These are phyloP conservation scores for Naganishia vaughanmartiniae DNA, from an alignment of 768 basidiomycete species.

Conservation along the genomic window DNA sequence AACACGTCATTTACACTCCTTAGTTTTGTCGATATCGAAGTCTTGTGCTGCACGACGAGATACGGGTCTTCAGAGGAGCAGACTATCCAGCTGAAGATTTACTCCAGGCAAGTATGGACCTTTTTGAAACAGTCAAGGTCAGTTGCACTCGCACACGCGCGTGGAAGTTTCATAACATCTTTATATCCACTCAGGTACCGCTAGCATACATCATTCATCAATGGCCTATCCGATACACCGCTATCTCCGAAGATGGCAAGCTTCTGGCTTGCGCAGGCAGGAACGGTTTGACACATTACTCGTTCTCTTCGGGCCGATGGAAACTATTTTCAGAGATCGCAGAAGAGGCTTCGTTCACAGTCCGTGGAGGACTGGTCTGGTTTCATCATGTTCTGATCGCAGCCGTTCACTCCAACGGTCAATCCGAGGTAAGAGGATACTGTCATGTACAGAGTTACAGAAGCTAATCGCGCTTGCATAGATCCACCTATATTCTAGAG, in stretches of 20 bases:
- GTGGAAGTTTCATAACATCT: background rate
- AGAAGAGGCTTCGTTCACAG: constrained; percentile 81
- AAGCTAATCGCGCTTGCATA: constrained; percentile 50
- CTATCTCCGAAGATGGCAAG: constrained; percentile 82
- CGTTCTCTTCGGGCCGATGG: constrained; percentile 90
- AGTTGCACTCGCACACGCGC: constrained; percentile 21
- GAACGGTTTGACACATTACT: constrained; percentile 87
- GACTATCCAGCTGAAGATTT: constrained; percentile 93
- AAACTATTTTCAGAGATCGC: constrained; percentile 75
- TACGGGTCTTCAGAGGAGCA: constrained; percentile 87
- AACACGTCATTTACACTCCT: background rate
- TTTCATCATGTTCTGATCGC: constrained; percentile 92
- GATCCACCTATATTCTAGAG: constrained; percentile 92
- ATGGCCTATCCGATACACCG: constrained; percentile 91
- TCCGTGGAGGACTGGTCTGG: constrained; percentile 91
- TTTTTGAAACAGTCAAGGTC: constrained; percentile 96
- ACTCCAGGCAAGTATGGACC: constrained; percentile 95
- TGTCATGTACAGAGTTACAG: background rate
- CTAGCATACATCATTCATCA: constrained; percentile 81
- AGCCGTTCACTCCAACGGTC: constrained; percentile 66
- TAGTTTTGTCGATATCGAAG: constrained; percentile 92
- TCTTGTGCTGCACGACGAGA: constrained; percentile 90
- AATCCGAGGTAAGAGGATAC: constrained; percentile 69
- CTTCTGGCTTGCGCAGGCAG: constrained; percentile 89
- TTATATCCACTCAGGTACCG: constrained; percentile 64